Evolutionary conservation across 306 rosid species (phyloP), one percentile per base, ranked within the genome.

Genomic region (Cucurbita argyrosperma): DNA sequence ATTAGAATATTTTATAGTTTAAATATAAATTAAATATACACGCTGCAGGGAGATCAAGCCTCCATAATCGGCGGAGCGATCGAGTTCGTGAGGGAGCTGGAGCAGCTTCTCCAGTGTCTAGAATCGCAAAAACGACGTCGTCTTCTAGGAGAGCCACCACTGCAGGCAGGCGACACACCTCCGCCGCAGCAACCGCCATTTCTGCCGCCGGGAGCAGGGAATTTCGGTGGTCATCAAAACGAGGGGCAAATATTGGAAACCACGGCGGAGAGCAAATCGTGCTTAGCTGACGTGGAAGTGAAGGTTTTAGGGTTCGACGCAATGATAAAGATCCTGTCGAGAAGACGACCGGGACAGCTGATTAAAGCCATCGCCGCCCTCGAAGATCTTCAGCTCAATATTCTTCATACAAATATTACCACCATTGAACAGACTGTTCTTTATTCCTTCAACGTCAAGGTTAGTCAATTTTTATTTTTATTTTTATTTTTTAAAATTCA

Each of bases 1-100:
- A 30, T 30, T 30, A 30, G 35, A 30, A 30, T 30, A 30, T 30
- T 30, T 30, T 30, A 30, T 30, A 2, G 35, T 30, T 30, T 30
- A 30, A 30, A 30, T 30, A 30, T 30, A 30, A 45, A 45, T 45
- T 45, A 45, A 12, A 50, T 4, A 4, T 11, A 16, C 64, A 40
- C 13, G 5, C 56, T 16, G 56, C 3, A 93, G 98, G 98, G 97
- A 62, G 98, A 94, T 80, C 98, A 94, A 84, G 98, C 98, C n/a
- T 94, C 98, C 1, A 94, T 94, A 57, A 94, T 94, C 69, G 98
- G 97, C 0, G 98, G 98, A 80, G 98, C 98, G 2, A 94, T 94
- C 62, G 98, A 94, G 79, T 94, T 94, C 76, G 96, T 94, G 76
- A 84, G 98, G 76, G 98, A 94, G 78, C 53, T 94, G 21, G 98